A percentile compares a stretch with the other conserved stretches of the same genome.
phyloP scores from a whole-genome alignment of 768 basidiomycete species.

The Dendrothele bispora region DNA sequence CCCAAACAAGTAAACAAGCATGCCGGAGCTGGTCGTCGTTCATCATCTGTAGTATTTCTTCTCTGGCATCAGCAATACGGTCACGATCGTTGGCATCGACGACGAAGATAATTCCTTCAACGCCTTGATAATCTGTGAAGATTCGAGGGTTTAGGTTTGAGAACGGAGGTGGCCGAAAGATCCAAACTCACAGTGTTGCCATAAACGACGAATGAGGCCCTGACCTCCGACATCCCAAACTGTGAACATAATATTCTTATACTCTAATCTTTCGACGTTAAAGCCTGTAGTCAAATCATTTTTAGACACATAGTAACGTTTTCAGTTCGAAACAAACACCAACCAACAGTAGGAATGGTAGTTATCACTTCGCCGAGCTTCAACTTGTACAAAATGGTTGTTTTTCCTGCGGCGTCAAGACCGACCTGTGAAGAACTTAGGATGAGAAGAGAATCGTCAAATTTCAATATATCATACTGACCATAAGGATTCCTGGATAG shows the following conservation, averaged over 20 bases:
- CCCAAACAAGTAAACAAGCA: neutral
- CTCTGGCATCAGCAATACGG: slow-evolving; percentile 43
- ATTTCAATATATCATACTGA: too few relatives aligned
- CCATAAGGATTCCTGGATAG: too few relatives aligned
- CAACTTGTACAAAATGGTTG: slow-evolving; percentile 27
- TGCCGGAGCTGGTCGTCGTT: slow-evolving; percentile 35
- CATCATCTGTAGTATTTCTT: slow-evolving; percentile 45
- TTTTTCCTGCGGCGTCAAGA: slow-evolving; percentile 27
- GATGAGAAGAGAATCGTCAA: too few relatives aligned
- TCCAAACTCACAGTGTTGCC: slow-evolving; percentile 9
- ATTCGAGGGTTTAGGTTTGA: neutral
- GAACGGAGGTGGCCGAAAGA: too few relatives aligned
- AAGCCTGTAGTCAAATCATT: slow-evolving; percentile 22
- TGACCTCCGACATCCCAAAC: slow-evolving; percentile 59
- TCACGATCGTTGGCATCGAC: slow-evolving; percentile 50
- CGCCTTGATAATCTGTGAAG: slow-evolving; percentile 10
- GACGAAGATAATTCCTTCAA: slow-evolving; percentile 50
- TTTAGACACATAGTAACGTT: neutral
- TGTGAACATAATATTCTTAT: slow-evolving; percentile 51
- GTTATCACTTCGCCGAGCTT: slow-evolving; percentile 25
- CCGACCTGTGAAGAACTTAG: slow-evolving; percentile 6
- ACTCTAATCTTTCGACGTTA: slow-evolving; percentile 53
- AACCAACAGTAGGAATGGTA: slow-evolving; percentile 25
- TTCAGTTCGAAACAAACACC: neutral
- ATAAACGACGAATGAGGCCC: slow-evolving; percentile 43